Conservation (phyloP, 2,329 filamentous ascomycete genomes). For the Pseudogymnoascus sp. region DNA sequence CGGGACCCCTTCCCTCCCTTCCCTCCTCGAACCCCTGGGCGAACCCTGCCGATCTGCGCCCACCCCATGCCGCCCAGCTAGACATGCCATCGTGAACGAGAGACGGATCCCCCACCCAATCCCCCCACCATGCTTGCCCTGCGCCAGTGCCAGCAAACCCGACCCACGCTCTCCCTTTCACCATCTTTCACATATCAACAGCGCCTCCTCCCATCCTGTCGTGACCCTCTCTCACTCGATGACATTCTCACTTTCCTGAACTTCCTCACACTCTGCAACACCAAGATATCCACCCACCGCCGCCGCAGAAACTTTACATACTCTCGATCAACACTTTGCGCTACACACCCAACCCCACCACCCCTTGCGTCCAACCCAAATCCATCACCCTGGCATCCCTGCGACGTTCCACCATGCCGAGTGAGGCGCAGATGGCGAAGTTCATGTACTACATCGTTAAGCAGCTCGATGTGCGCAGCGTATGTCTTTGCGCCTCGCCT, state of each 20-base stretch:
- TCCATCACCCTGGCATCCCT: slow-evolving; percentile 23
- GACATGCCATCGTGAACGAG: neutral
- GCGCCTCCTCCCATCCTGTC: neutral
- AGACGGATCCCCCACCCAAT: neutral
- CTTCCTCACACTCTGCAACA: neutral
- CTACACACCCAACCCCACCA: neutral
- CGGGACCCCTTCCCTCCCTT: neutral
- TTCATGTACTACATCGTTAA: slow-evolving; percentile 48
- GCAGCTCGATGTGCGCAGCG: slow-evolving; percentile 43
- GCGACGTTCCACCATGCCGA: slow-evolving; percentile 33
- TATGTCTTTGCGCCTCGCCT: slow-evolving; percentile 22
- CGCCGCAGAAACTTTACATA: neutral
- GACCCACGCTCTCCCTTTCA: neutral
- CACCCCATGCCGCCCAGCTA: slow-evolving; percentile 1
- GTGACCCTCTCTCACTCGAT: neutral
- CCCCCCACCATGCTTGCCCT: slow-evolving; percentile 3
- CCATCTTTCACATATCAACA: slow-evolving; percentile 7
- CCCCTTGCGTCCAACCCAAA: neutral
- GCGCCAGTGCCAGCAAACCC: slow-evolving; percentile 1
- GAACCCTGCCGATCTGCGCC: neutral
- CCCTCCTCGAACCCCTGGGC: neutral
- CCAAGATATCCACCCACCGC: neutral
- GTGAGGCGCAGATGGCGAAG: slow-evolving; percentile 39
- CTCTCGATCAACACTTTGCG: neutral
- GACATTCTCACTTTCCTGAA: neutral